phyloP scores from a whole-genome alignment of 2,329 filamentous ascomycete genomes.

The Ophiostoma australiae region DNA sequence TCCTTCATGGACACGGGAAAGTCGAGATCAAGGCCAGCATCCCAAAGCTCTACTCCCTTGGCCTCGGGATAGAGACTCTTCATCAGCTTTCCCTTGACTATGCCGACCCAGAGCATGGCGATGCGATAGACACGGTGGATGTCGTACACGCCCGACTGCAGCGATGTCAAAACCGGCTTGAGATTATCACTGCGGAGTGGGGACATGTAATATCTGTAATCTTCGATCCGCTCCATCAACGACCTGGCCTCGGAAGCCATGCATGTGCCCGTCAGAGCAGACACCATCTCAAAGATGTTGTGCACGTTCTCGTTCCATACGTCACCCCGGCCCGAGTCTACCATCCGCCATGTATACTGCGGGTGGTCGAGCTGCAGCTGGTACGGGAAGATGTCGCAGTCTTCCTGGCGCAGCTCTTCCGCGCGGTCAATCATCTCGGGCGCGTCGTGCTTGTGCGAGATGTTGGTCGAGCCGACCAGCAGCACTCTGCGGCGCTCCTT shows the following conservation, averaged over 20 bases:
- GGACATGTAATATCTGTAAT: not conserved
- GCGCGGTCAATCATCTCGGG: conserved; percentile 31
- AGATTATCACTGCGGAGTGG: not conserved
- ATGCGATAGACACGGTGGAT: conserved; percentile 36
- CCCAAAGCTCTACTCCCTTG: not conserved
- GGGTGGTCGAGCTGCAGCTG: conserved; percentile 25
- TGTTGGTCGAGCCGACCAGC: conserved; percentile 63
- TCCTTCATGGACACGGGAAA: too few relatives aligned
- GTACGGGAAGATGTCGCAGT: conserved; percentile 34
- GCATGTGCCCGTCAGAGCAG: conserved; percentile 33
- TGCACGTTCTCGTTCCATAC: conserved; percentile 43
- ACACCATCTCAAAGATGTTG: conserved; percentile 46
- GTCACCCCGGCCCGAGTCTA: conserved; percentile 34
- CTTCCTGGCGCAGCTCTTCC: conserved; percentile 34
- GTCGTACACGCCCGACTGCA: conserved; percentile 30
- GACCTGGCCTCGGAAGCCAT: not conserved
- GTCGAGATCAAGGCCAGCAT: too few relatives aligned
- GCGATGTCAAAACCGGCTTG: not conserved
- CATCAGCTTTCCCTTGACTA: not conserved
- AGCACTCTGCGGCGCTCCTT: conserved; percentile 63
- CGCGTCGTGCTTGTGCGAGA: conserved; percentile 52
- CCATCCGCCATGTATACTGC: conserved; percentile 17
- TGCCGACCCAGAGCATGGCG: conserved; percentile 31
- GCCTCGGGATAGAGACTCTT: not conserved
- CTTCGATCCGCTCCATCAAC: not conserved